phyloP scores from a whole-genome alignment of 495 filamentous ascomycete species.

The Pyronema domesticum region DNA sequence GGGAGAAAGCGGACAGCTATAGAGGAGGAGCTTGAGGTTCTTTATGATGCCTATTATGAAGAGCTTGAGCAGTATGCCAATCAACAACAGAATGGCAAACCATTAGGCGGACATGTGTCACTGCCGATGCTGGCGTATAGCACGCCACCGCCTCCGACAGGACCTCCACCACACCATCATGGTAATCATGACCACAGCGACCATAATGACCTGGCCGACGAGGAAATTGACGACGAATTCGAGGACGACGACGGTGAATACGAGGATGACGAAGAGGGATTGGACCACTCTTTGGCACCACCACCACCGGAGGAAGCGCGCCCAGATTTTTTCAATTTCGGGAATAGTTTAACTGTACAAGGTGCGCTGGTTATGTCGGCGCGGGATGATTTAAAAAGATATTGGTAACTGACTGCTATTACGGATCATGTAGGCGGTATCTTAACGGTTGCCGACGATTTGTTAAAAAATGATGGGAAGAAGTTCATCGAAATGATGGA shows the following conservation, averaged over 20 bases:
- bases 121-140: slow-evolving; percentile 10
- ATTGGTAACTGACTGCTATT: slow-evolving; percentile 27
- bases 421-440: slow-evolving; percentile 56
- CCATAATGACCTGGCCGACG: slow-evolving; percentile 39
- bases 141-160: slow-evolving; percentile 20
- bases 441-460: slow-evolving; percentile 93
- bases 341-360: slow-evolving; percentile 91
- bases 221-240: slow-evolving; percentile 37
- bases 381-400: slow-evolving; percentile 27
- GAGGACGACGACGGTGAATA: slow-evolving; percentile 36
- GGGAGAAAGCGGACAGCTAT: slow-evolving; percentile 92
- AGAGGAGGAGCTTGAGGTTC: slow-evolving; percentile 94
- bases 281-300: slow-evolving; percentile 31
- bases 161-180: slow-evolving; percentile 19
- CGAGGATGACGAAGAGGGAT: slow-evolving; percentile 46
- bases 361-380: slow-evolving; percentile 37
- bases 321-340: slow-evolving; percentile 87
- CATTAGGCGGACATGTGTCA: slow-evolving; percentile 16
- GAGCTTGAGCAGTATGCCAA: slow-evolving; percentile 96
- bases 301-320: slow-evolving; percentile 35
- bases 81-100: slow-evolving; percentile 48
- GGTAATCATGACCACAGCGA: slow-evolving; percentile 24
- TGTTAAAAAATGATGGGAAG: slow-evolving; percentile 96
- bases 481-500: slow-evolving; percentile 99
- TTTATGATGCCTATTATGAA: slow-evolving; percentile 98